phyloP scores from a whole-genome alignment of 192 early-diverging fungal genomes.

The Linnemannia elongata region DNA sequence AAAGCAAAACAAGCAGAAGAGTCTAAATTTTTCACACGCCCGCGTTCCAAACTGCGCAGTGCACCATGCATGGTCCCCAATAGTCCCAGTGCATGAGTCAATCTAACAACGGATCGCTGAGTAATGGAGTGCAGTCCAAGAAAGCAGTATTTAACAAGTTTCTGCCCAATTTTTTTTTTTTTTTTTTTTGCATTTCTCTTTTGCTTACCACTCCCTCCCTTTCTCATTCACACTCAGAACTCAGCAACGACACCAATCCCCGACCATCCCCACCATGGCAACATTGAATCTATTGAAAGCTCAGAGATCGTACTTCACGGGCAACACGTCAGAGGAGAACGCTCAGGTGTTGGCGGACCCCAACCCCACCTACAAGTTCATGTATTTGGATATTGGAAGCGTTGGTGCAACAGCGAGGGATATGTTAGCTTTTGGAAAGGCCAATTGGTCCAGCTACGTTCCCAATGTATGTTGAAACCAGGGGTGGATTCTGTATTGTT shows the following conservation, averaged over 20 bases:
- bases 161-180: no score
- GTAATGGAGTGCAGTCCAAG: no score
- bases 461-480: background rate
- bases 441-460: slow-evolving; percentile 20
- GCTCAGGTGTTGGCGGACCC: slow-evolving; percentile 23
- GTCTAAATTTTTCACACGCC: no score
- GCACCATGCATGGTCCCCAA: no score
- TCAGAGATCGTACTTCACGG: slow-evolving; percentile 2
- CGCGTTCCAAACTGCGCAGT: no score
- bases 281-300: background rate
- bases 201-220: background rate
- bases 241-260: background rate
- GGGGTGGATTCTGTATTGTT: background rate
- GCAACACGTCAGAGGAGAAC: slow-evolving; percentile 22
- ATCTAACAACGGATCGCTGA: no score
- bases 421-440: slow-evolving; percentile 37
- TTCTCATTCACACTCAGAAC: background rate
- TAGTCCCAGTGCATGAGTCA: no score
- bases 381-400: slow-evolving; percentile 25
- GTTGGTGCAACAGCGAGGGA: slow-evolving; percentile 29
- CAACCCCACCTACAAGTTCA: slow-evolving; percentile 6
- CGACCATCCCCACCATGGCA: background rate
- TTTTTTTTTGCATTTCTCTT: no score
- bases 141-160: no score
- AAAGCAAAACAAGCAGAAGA: no score